phyloP scores from a whole-genome alignment of 2,329 filamentous ascomycete genomes.

The Phyllosticta paracitricarpa region DNA sequence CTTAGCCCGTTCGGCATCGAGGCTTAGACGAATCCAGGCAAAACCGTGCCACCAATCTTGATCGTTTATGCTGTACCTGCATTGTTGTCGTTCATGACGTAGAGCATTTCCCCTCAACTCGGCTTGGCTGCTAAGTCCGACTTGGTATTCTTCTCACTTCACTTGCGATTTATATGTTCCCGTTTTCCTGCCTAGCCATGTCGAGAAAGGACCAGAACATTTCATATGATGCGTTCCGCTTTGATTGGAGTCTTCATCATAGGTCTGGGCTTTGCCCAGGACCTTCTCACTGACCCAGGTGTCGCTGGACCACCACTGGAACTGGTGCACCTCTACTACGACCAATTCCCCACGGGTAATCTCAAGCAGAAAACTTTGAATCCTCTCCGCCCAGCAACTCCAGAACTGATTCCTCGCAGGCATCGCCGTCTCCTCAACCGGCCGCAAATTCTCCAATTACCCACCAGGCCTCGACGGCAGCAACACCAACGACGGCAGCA shows the following conservation, averaged over 20 bases:
- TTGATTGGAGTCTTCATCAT: background rate
- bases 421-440: slow-evolving; percentile 41
- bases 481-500: slow-evolving; percentile 34
- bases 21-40: background rate
- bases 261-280: background rate
- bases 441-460: slow-evolving; percentile 44
- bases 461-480: slow-evolving; percentile 39
- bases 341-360: slow-evolving; percentile 38
- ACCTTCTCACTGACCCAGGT: slow-evolving; percentile 24
- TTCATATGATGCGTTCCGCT: background rate
- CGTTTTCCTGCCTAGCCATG: background rate
- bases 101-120: background rate
- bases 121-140: background rate
- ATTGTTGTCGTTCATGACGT: background rate
- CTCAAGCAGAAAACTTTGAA: background rate
- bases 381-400: background rate
- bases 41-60: background rate
- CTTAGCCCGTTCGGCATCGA: background rate
- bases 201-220: background rate
- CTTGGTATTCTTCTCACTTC: background rate
- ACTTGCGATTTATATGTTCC: background rate
- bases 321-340: slow-evolving; percentile 41
- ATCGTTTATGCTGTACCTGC: slow-evolving; percentile 4
- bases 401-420: slow-evolving; percentile 19
- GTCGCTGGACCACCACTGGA: slow-evolving; percentile 36